These are phyloP conservation scores for Phytophthora citrophthora DNA, from an alignment of 352 stramenopile genomes.

Conservation along the genomic window DNA sequence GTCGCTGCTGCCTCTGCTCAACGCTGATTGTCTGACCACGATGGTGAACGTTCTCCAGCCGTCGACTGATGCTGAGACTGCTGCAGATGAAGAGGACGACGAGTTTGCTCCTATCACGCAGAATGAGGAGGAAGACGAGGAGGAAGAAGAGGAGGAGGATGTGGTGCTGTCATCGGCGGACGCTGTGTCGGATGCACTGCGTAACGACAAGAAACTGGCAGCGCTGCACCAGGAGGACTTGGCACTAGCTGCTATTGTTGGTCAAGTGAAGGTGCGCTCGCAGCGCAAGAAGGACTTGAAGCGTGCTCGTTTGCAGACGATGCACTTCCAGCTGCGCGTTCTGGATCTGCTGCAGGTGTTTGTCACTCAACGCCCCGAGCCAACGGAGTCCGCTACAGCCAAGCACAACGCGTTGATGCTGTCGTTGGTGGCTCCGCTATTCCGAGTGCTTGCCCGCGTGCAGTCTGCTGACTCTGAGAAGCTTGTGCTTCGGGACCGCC, in stretches of 20 bases:
- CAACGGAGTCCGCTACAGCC: slow-evolving; percentile 16
- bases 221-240: slow-evolving; percentile 81
- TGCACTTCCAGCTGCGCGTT: slow-evolving; percentile 89
- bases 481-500: slow-evolving; percentile 75
- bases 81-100: slow-evolving; percentile 45
- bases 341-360: slow-evolving; percentile 83
- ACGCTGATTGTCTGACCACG: slow-evolving; percentile 61
- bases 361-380: slow-evolving; percentile 39
- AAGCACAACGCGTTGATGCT: slow-evolving; percentile 47
- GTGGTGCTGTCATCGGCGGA: slow-evolving; percentile 58
- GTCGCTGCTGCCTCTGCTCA: slow-evolving; percentile 73
- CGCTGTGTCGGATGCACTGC: slow-evolving; percentile 76
- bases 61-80: slow-evolving; percentile 38
- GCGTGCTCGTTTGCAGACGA: slow-evolving; percentile 61
- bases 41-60: slow-evolving; percentile 76
- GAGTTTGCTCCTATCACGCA: slow-evolving; percentile 51
- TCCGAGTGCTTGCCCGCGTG: slow-evolving; percentile 58
- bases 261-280: slow-evolving; percentile 75
- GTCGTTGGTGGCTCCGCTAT: slow-evolving; percentile 66
- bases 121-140: slow-evolving; percentile 46
- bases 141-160: slow-evolving; percentile 60
- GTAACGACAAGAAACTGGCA: slow-evolving; percentile 63
- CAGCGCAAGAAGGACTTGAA: slow-evolving; percentile 83
- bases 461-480: slow-evolving; percentile 68
- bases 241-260: slow-evolving; percentile 80